Conservation (phyloP, 2,329 filamentous ascomycete species). For the Grosmannia penicillata region DNA sequence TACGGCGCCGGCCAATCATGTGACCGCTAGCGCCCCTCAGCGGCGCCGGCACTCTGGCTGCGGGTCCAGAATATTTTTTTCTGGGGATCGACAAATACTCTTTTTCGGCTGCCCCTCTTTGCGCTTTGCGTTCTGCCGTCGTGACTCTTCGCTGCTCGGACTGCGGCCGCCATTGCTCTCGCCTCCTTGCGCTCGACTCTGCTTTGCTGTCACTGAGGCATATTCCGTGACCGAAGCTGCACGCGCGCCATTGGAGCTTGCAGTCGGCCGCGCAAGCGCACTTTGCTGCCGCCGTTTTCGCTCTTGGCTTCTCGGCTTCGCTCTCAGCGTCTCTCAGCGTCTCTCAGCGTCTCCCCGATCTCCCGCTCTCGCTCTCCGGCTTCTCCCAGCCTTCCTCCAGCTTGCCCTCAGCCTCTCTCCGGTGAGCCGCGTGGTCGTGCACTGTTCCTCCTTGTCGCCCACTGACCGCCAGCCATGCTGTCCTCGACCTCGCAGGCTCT, state of each 20-base stretch:
- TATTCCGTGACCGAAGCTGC: too few relatives aligned
- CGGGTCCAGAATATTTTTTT: too few relatives aligned
- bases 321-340: neutral
- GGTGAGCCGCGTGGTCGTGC: too few relatives aligned
- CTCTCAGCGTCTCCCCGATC: neutral
- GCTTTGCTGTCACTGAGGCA: too few relatives aligned
- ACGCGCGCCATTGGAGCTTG: conserved; percentile 3
- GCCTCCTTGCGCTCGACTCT: neutral
- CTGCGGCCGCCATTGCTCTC: neutral
- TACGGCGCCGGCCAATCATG: neutral
- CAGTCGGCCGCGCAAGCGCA: conserved; percentile 5
- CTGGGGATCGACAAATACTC: neutral
- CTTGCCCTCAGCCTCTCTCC: too few relatives aligned
- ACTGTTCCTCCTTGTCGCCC: too few relatives aligned
- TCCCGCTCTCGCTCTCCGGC: too few relatives aligned
- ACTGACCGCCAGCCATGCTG: too few relatives aligned
- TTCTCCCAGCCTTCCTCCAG: neutral
- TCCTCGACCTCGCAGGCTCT: conserved; percentile 26
- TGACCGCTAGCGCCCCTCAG: neutral
- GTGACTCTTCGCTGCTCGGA: neutral
- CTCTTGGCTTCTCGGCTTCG: neutral
- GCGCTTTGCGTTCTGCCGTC: too few relatives aligned
- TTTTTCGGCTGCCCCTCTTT: neutral
- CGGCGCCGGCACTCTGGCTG: too few relatives aligned
- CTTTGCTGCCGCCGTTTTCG: conserved; percentile 2